A percentile compares a stretch with the other conserved stretches of the same genome.
These are phyloP conservation scores for Lepidopterella palustris DNA, from an alignment of 495 filamentous ascomycete species.

Conservation along the genomic window DNA sequence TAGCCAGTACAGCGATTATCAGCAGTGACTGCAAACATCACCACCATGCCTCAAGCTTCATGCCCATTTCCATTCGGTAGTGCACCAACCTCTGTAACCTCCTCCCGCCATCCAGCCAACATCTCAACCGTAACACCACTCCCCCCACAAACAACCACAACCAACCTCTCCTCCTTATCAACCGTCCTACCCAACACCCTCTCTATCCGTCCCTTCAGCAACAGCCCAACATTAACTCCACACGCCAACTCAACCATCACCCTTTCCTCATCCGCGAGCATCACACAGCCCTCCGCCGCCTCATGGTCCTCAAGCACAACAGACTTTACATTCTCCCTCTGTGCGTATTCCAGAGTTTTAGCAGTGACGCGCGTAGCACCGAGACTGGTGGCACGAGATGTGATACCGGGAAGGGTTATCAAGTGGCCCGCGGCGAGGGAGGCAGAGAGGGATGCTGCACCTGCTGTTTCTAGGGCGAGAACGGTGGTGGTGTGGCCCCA, in stretches of 20 bases:
- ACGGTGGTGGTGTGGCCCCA: slow-evolving; percentile 46
- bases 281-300: slow-evolving; percentile 67
- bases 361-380: slow-evolving; percentile 69
- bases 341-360: slow-evolving; percentile 61
- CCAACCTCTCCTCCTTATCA: slow-evolving; percentile 58
- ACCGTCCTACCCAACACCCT: slow-evolving; percentile 54
- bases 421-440: slow-evolving; percentile 54
- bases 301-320: slow-evolving; percentile 71
- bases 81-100: too few relatives aligned
- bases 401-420: slow-evolving; percentile 66
- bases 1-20: too few relatives aligned
- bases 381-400: slow-evolving; percentile 70
- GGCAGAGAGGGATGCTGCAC: slow-evolving; percentile 64
- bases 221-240: slow-evolving; percentile 55
- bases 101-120: slow-evolving; percentile 55
- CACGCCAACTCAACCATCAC: slow-evolving; percentile 77
- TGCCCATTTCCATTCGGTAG: too few relatives aligned
- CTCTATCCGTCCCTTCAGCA: slow-evolving; percentile 55
- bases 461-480: slow-evolving; percentile 74
- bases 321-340: slow-evolving; percentile 49
- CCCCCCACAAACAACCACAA: slow-evolving; percentile 84
- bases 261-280: slow-evolving; percentile 75
- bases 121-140: slow-evolving; percentile 64
- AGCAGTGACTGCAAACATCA: too few relatives aligned
- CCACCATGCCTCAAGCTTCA: too few relatives aligned